Evolutionary conservation across 805 yeast genomes (phyloP).

Genomic region (Torulaspora franciscae): DNA sequence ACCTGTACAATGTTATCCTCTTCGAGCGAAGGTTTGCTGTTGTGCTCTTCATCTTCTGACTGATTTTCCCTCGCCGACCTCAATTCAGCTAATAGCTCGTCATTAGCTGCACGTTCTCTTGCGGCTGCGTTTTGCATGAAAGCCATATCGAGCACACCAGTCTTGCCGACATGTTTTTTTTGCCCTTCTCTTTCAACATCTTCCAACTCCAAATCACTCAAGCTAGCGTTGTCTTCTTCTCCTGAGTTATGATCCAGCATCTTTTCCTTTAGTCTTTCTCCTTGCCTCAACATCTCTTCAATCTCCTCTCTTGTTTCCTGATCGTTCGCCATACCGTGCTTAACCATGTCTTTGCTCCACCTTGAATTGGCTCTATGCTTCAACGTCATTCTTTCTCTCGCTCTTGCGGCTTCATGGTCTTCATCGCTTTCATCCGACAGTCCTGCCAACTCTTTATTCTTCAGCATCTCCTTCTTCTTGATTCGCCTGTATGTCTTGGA

Average conservation of each 20-base stretch:
- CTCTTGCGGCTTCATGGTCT: slow-evolving; percentile 70
- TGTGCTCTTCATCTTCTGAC: slow-evolving; percentile 34
- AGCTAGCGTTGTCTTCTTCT: slow-evolving; percentile 38
- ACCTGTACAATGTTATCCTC: slow-evolving; percentile 45
- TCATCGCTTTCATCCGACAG: slow-evolving; percentile 46
- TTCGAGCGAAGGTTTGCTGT: slow-evolving; percentile 30
- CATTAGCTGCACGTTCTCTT: slow-evolving; percentile 55
- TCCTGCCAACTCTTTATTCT: slow-evolving; percentile 58
- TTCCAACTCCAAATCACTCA: slow-evolving; percentile 49
- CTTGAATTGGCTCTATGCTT: slow-evolving; percentile 82
- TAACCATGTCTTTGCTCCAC: slow-evolving; percentile 89
- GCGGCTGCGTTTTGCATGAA: slow-evolving; percentile 90
- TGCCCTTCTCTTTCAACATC: slow-evolving; percentile 38
- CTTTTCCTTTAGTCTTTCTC: slow-evolving; percentile 68
- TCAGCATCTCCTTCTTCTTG: slow-evolving; percentile 74
- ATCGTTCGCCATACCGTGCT: slow-evolving; percentile 87
- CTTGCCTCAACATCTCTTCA: slow-evolving; percentile 90
- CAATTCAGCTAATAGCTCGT: slow-evolving; percentile 47
- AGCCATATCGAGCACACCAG: slow-evolving; percentile 91
- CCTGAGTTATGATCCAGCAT: slow-evolving; percentile 64
- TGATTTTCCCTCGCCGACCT: slow-evolving; percentile 46
- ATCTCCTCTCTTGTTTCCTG: slow-evolving; percentile 77
- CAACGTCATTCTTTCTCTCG: slow-evolving; percentile 86
- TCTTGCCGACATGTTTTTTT: slow-evolving; percentile 54
- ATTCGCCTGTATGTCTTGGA: slow-evolving; percentile 84